Evolutionary conservation across 202 grass and related monocot species (phyloP), one percentile per base, ranked within the genome.

Genomic region (Eragrostis tef): DNA sequence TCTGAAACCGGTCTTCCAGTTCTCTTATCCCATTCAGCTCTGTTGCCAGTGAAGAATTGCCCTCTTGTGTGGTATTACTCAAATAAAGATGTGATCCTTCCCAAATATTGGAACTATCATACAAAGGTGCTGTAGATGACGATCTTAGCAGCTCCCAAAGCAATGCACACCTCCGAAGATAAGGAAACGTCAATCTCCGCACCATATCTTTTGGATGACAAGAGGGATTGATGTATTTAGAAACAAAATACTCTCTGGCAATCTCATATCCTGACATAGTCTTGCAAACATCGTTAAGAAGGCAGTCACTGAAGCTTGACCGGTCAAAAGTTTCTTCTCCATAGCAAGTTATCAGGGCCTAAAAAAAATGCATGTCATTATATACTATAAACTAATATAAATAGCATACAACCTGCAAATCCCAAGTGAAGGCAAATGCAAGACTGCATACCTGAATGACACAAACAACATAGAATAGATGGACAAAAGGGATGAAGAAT

Each of bases 301-400:
- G 67, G 75, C 86, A 88, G 51, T 81, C 77, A 29, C 58, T 89
- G 85, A 96, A 96, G 87, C 71, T 81, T 84, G 93, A 99, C 65
- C 73, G 58, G 64, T 99, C 91, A 79, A 95, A 93, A 65, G 75
- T 59, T 77, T 93, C 86, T 85, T 93, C 85, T 68, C 77, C 22
- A 59, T 96, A 99, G 89, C 93, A 99, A 58, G 93, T 92, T 80
- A 99, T 89, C 79, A 96, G 81, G 14, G 93, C 91, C 97, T 98
- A 71, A 79, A 27, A 39, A 82, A 77, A 77, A 82, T 16, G 65
- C 29, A 88, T 75, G n/a, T 26, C 57, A 29, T 71, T 31, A 19
- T 19, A 79, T 48, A 34, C 61, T 64, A 49, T 56, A 80, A 22
- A 70, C 6, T 19, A 84, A 85, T 82, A 60, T 44, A 82, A 20